phyloP scores from a whole-genome alignment of 2,329 filamentous ascomycete genomes.

The Ophiostoma sp. region DNA sequence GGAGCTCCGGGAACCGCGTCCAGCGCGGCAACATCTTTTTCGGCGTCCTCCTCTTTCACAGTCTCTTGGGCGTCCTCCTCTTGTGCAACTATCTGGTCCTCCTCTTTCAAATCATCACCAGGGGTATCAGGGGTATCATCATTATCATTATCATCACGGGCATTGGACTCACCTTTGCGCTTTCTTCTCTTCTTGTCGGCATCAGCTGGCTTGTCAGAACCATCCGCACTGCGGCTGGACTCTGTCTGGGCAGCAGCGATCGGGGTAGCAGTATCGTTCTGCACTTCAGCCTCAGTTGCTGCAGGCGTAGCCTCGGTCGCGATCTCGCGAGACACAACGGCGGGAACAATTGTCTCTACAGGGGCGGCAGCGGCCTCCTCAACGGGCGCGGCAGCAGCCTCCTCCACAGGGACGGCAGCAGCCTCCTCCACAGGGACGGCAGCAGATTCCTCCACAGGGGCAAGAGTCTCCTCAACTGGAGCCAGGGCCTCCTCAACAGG shows the following conservation, averaged over 20 bases:
- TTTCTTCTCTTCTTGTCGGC: conserved; percentile 15
- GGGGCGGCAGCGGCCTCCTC: not conserved
- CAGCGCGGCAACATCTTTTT: not conserved
- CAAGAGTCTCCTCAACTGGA: not conserved
- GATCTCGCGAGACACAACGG: not conserved
- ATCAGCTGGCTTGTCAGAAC: not conserved
- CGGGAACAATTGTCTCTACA: not conserved
- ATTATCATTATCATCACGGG: conserved; percentile 13
- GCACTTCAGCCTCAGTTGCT: not conserved
- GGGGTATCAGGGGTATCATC: conserved; percentile 17
- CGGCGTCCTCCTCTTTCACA: conserved; percentile 12
- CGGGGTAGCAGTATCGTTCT: not conserved
- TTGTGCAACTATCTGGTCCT: conserved; percentile 13
- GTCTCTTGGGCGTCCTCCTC: conserved; percentile 15
- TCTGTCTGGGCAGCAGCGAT: conserved; percentile 1
- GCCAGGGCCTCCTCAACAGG: not conserved
- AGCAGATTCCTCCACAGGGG: not conserved
- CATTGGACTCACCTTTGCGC: conserved; percentile 15
- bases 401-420: not conserved
- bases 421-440: not conserved
- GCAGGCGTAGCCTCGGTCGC: not conserved
- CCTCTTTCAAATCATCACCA: conserved; percentile 13
- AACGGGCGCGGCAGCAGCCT: not conserved
- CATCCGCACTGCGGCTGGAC: conserved; percentile 5
- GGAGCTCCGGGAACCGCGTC: not conserved